Conservation (phyloP, 306 rosid genomes). For the Malus asiatica region DNA sequence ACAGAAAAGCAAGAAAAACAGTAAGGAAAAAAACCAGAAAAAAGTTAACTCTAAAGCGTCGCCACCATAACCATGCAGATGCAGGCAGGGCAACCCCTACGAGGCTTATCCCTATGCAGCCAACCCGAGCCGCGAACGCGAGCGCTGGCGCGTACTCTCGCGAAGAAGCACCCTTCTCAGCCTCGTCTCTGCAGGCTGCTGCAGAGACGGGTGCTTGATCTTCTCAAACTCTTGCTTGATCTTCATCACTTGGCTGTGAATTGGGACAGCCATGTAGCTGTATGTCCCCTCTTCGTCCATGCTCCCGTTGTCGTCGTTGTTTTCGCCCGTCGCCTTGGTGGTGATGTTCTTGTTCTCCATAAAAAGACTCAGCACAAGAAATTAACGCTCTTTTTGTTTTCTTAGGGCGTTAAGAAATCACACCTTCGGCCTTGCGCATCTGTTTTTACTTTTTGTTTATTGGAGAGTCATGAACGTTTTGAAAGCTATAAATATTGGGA, state of each 20-base stretch:
- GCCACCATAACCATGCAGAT: not conserved
- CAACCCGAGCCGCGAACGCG: constrained; percentile 64
- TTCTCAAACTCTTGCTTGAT: constrained; percentile 72
- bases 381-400: not conserved
- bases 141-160: constrained; percentile 32
- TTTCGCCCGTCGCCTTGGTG: not conserved
- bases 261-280: constrained; percentile 21
- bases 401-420: not conserved
- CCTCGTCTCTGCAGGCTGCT: constrained; percentile 37
- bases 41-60: not conserved
- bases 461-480: not conserved
- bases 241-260: constrained; percentile 79
- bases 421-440: not conserved
- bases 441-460: not conserved
- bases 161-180: constrained; percentile 23
- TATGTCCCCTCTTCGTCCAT: constrained; percentile 5
- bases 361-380: not conserved
- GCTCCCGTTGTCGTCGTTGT: not conserved
- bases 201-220: constrained; percentile 54
- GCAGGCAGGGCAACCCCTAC: not conserved
- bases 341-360: constrained; percentile 12
- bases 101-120: not conserved
- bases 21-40: not conserved
- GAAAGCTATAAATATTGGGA: constrained; percentile 5
- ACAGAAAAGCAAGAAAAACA: not conserved